Base-by-base conservation (phyloP, 371 early-diverging fungal genomes). In the Haplosporangium sp. region DNA sequence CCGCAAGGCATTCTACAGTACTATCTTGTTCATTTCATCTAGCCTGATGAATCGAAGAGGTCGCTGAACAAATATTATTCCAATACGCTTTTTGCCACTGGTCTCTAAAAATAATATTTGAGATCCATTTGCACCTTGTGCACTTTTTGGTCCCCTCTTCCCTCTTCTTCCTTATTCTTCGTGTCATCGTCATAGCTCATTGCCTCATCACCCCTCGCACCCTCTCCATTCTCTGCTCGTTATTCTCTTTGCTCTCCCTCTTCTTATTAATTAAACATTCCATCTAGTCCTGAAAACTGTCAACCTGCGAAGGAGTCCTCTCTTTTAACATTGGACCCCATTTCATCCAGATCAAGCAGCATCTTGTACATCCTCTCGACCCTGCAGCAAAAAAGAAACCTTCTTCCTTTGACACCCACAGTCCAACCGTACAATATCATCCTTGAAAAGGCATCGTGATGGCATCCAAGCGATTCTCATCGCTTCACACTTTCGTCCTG, bases 391-490 rank as follows among this genome's bases (percentile, higher is more conserved):
- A 23, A 37, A 6, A 23, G n/a, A 38, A 29, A 11, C 51, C 29
- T 37, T 40, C 51, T 37, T 38, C n/a, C 42, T 42, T 51, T 16
- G 1, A 21, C 11, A 21, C 40, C 55, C 8, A 40, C 45, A 23
- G 16, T 47, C 48, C 12, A 46, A 16, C 21, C 23, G 8, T 43
- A 12, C 13, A 21, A 36, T 16, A 9, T 36, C 29, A 20, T 18
- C 23, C n/a, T 3, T 16, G 18, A 12, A 20, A 38, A 12, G 10
- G 10, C 37, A 7, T 38, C 10, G 16, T 37, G 29, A 76, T 76
- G 67, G 50, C 57, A 37, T 41, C 50, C 38, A 45, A 40, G 47
- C 58, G 77, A 38, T 60, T 71, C 55, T 71, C 77, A 42, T 67
- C 63, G 7, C 52, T 70, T 5, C 63, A 76, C 14, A 52, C 64